These are phyloP conservation scores for Cyberlindnera veronae DNA, from an alignment of 805 yeast genomes.

Conservation along the genomic window DNA sequence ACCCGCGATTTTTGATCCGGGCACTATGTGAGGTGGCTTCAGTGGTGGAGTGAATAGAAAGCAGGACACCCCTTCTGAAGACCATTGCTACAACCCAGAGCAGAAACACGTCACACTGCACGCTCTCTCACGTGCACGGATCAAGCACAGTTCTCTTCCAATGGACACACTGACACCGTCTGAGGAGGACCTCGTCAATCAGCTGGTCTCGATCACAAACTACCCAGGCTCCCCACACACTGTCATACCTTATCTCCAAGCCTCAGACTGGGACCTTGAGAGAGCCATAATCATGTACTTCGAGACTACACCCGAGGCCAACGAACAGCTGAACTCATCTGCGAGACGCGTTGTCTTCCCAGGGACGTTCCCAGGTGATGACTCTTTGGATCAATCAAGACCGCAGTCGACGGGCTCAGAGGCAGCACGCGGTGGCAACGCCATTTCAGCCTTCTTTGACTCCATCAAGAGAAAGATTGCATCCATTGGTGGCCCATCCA, in stretches of 20 bases:
- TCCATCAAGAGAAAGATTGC: constrained; percentile 27
- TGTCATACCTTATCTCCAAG: constrained; percentile 23
- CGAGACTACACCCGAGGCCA: constrained; percentile 25
- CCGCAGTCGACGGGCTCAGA: constrained; percentile 2
- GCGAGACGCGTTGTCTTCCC: constrained; percentile 17
- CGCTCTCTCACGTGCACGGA: neutral
- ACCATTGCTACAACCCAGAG: too few relatives aligned
- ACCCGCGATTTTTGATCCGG: neutral
- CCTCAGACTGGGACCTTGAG: constrained; percentile 39
- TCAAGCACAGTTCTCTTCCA: neutral
- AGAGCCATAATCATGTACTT: constrained; percentile 26
- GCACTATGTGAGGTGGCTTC: neutral
- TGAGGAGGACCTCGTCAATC: constrained; percentile 11
- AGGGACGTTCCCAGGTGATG: constrained; percentile 21
- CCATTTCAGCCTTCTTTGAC: constrained; percentile 21
- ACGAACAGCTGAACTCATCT: constrained; percentile 20
- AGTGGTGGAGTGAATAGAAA: too few relatives aligned
- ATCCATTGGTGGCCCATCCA: constrained; percentile 19
- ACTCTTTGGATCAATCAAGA: constrained; percentile 2
- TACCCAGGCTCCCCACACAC: constrained; percentile 19
- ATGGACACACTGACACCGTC: constrained; percentile 17
- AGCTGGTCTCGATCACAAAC: constrained; percentile 20
- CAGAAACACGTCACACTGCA: too few relatives aligned
- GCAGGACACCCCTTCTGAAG: too few relatives aligned
- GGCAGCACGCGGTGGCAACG: constrained; percentile 12